Evolutionary conservation across 208 protist species (phyloP).

Genomic region (Lotmaria passim): DNA sequence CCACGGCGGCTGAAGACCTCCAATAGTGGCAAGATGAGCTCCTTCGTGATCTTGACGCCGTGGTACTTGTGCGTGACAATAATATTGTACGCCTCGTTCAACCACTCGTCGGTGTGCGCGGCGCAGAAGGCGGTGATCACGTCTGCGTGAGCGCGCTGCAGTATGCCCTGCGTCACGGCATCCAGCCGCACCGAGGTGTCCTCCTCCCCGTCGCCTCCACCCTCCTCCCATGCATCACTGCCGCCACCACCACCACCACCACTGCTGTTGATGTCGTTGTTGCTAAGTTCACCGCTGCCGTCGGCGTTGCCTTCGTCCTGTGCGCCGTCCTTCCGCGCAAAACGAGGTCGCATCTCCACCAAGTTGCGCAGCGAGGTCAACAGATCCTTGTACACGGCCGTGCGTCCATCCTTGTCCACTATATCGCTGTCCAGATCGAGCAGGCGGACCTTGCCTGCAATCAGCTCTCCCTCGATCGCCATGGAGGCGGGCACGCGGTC

Average conservation of each 20-base stretch:
- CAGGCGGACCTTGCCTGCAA: conserved; percentile 71
- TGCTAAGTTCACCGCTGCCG: background rate
- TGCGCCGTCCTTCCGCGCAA: conserved; percentile 1
- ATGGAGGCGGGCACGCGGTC: conserved; percentile 67
- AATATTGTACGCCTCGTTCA: conserved; percentile 84
- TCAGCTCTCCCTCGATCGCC: conserved; percentile 74
- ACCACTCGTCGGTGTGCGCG: conserved; percentile 60
- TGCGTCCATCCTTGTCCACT: conserved; percentile 51
- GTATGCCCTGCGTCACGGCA: conserved; percentile 34
- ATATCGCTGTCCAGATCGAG: conserved; percentile 71
- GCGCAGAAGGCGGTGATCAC: conserved; percentile 62
- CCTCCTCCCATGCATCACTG: background rate
- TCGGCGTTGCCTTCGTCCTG: background rate
- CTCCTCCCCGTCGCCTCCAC: background rate
- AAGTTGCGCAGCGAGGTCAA: conserved; percentile 76
- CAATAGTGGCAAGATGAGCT: conserved; percentile 65
- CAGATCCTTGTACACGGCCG: conserved; percentile 76
- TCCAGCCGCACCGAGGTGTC: conserved; percentile 27
- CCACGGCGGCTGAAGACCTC: conserved; percentile 67
- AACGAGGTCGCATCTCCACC: conserved; percentile 74
- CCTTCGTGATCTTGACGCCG: conserved; percentile 71
- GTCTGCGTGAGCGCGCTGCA: conserved; percentile 56
- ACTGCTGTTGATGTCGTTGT: background rate
- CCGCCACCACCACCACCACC: background rate
- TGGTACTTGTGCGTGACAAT: conserved; percentile 91